phyloP scores from a whole-genome alignment of 2,329 filamentous ascomycete genomes.

The Aureobasidium uvarum region DNA sequence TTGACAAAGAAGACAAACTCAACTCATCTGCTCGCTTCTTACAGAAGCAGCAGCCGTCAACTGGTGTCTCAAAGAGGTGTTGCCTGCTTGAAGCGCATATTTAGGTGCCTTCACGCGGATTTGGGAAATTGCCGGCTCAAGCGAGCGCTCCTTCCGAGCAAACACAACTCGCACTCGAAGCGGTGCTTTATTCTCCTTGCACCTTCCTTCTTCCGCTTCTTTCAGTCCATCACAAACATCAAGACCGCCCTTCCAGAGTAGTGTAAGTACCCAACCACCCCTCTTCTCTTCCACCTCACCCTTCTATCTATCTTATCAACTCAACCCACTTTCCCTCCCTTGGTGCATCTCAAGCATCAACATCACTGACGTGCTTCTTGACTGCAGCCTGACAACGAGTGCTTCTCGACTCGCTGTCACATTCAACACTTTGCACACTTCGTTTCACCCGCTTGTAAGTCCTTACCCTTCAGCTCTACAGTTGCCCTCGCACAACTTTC shows the following conservation, averaged over 20 bases:
- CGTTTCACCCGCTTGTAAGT: neutral
- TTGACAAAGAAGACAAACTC: neutral
- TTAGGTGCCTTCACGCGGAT: neutral
- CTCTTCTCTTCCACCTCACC: neutral
- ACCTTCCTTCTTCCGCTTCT: neutral
- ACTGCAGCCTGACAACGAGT: neutral
- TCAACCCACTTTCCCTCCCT: neutral
- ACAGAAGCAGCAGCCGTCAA: neutral
- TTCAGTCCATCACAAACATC: neutral
- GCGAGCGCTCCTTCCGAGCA: neutral
- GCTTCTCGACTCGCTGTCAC: neutral
- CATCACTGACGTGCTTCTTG: slow-evolving; percentile 4
- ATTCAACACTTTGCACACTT: neutral
- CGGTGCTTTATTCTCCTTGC: neutral
- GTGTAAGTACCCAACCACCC: neutral
- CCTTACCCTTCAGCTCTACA: neutral
- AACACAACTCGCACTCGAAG: neutral
- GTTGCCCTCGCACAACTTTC: neutral
- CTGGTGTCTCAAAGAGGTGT: neutral
- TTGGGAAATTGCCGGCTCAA: neutral
- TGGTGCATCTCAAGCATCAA: neutral
- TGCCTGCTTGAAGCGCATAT: neutral
- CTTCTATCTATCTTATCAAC: neutral
- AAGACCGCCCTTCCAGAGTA: neutral
- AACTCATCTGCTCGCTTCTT: neutral